Conservation (phyloP, 352 stramenopile genomes). For the Phytophthora ramorum region DNA sequence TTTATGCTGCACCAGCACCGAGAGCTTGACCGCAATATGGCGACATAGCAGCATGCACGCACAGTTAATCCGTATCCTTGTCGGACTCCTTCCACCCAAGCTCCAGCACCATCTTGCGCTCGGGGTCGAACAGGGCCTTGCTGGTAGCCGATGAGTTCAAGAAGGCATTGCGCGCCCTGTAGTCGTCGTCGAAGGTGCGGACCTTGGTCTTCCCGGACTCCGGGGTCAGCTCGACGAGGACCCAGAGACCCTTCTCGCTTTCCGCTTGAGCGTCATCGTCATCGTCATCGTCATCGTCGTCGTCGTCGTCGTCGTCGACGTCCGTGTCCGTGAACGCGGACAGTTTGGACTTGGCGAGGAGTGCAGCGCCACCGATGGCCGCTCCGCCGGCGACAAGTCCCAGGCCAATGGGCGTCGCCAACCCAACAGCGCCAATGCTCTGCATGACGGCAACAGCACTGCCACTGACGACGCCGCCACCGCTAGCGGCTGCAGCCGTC, state of each 20-base stretch:
- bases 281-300: too few species aligned
- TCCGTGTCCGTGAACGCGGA: background rate
- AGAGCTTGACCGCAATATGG: background rate
- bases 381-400: slow-evolving; percentile 31
- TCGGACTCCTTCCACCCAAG: slow-evolving; percentile 6
- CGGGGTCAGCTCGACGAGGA: slow-evolving; percentile 18
- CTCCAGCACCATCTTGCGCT: slow-evolving; percentile 17
- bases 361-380: slow-evolving; percentile 14
- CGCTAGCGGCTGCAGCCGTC: slow-evolving; percentile 49
- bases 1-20: background rate
- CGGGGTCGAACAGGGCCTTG: slow-evolving; percentile 26
- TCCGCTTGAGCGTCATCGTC: background rate
- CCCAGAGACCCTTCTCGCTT: slow-evolving; percentile 15
- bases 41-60: background rate
- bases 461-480: slow-evolving; percentile 51
- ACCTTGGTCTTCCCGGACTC: slow-evolving; percentile 3
- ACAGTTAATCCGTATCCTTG: too few species aligned
- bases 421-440: slow-evolving; percentile 51
- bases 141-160: slow-evolving; percentile 18
- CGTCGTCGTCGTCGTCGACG: too few species aligned
- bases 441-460: slow-evolving; percentile 54
- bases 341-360: slow-evolving; percentile 7
- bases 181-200: slow-evolving; percentile 20
- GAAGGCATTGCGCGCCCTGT: slow-evolving; percentile 31
- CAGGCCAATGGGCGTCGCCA: slow-evolving; percentile 38